Base-by-base conservation (phyloP, 139 green algal species). In the Dunaliella primolecta region DNA sequence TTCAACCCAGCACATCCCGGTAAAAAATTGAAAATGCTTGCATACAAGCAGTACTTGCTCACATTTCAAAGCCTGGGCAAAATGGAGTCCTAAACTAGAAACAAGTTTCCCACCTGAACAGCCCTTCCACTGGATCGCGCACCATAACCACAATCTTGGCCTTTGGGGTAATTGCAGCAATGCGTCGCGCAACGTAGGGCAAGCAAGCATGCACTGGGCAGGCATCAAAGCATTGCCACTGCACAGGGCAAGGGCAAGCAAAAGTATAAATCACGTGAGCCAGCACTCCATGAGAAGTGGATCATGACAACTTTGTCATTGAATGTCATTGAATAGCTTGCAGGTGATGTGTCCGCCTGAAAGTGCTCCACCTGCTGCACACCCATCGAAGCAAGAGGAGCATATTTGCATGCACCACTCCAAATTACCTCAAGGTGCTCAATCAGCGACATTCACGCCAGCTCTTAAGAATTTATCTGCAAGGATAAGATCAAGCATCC, bases 141-240 rank as follows among this genome's bases (percentile, higher is more conserved):
- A 95, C 83, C 92, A 97, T 95, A 56, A 97, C 90, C 38, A 97
- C 88, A 23, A 97, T 83, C 85, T 96, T 97, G 38, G 94, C 94
- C 20, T 92, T 64, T 0, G 94, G 94, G 24, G 87, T 97, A 32
- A 97, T 37, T 1, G 57, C 37, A 2, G 81, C 83, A 32, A 94
- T 94, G 35, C 94, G 88, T n/a, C 87, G 84, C 3, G 94, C 92
- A 30, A 89, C 85, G 79, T 94, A 92, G 7, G 93, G 92, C 81
- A 95, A 82, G 87, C 94, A 96, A 1, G 91, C 93, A 71, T 87
- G 88, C 25, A 95, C 89, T 1, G 94, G 94, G 81, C 93, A 96
- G 20, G 94, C 94, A 75, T 97, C 94, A 86, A 97, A 95, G 87
- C 89, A 95, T 36, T 92, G 86, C 89, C 89, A 96, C 83, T 92